Base-by-base conservation (phyloP, 495 filamentous ascomycete species). In the Talaromyces proteolyticus region DNA sequence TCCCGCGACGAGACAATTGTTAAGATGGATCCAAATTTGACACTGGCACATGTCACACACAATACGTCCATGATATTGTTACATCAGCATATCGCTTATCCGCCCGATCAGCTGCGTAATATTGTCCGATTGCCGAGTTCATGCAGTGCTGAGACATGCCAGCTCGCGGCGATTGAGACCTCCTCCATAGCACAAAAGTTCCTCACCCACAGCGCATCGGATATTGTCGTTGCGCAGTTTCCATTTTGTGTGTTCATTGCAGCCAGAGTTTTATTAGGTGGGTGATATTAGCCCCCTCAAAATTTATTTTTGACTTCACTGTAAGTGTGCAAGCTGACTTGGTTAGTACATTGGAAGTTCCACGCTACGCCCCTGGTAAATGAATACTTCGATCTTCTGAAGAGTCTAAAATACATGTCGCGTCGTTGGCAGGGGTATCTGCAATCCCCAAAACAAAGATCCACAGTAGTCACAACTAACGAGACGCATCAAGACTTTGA, bases 1-100 rank as follows among this genome's bases (percentile, higher is more conserved):
- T 67, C 67, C 7, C 57, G 57, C 8, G 56, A 68, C 44, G 50
- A 44, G 21, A 21, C 62, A 1, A 34, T 61, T 5, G 54, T 66
- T n/a, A 52, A 59, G 4, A 70, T 73, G 67, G 70, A 73, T 53
- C 70, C 70, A 0, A 73, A 73, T 43, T 58, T 72, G 2, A 72
- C 69, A 0, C 53, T 75, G 10, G 71, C 71, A 1, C 68, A 74
- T 44, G 57, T 74, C 36, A 74, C 69, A 1, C 72, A 76, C 37
- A 76, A 76, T 36, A 64, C 72, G 14, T 63, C 71, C 2, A 66
- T 70, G 54, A 69, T 76, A 20, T 53, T 74, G 0, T 53, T 76
- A 1, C 72, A 76, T 36, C 72, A 76, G 41, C 53, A 54, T 1
- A 73, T 76, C 38, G 70, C 69, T 2, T 76, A 69, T 38, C 69